Evolutionary conservation across 106 monocot species (phyloP).

Genomic region (Acorus gramineus): DNA sequence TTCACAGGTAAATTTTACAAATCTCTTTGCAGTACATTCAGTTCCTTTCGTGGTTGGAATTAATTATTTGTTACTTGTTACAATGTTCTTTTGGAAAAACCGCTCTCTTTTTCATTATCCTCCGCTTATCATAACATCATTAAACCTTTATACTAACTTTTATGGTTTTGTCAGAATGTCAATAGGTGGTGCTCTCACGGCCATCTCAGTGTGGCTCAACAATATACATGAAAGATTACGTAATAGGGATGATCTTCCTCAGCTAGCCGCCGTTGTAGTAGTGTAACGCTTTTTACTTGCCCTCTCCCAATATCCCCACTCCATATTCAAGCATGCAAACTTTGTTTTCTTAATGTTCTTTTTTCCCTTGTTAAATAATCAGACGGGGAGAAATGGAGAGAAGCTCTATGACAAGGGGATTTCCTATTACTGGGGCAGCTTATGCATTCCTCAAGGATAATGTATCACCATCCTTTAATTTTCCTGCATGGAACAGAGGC

Average conservation of each 20-base stretch:
- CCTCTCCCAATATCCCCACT: background rate
- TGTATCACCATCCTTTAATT: conserved; percentile 57
- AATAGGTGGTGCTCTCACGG: conserved; percentile 74
- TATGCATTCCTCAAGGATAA: conserved; percentile 65
- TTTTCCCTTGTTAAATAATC: conserved; percentile 3
- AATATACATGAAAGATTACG: conserved; percentile 39
- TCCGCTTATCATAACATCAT: background rate
- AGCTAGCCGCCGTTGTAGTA: conserved; percentile 68
- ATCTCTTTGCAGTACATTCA: background rate
- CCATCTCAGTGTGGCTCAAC: conserved; percentile 78
- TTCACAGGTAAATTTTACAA: conserved; percentile 57
- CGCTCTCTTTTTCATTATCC: background rate
- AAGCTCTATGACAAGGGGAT: conserved; percentile 34
- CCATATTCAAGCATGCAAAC: background rate
- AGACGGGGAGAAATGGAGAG: conserved; percentile 96
- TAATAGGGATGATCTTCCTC: conserved; percentile 62
- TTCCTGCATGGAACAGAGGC: conserved; percentile 91
- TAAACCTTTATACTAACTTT: background rate
- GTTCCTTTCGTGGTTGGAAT: background rate
- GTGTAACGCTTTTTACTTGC: conserved; percentile 40
- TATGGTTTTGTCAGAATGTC: conserved; percentile 55
- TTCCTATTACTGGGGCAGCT: conserved; percentile 61
- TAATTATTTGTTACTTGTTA: background rate
- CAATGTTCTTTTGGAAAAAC: background rate
- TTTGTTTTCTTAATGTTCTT: conserved; percentile 5